Evolutionary conservation across 75 land plant genomes (phyloP).

Genomic region (Cunninghamia lanceolata): DNA sequence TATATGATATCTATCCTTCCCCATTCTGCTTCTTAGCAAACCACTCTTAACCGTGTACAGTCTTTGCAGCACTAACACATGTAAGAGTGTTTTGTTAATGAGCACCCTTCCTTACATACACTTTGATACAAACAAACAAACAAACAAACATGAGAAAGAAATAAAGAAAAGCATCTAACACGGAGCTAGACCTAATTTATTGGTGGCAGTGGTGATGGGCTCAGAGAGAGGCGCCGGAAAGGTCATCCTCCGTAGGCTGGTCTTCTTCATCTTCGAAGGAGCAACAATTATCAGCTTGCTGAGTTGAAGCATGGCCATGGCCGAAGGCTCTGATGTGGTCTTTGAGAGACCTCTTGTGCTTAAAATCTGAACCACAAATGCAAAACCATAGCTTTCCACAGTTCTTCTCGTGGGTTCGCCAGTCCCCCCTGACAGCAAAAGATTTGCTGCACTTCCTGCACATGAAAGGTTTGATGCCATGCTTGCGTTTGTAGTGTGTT

Average conservation of each 20-base stretch:
- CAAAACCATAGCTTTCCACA: conserved; percentile 91
- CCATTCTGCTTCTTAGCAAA: conserved; percentile 9
- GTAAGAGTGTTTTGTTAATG: conserved; percentile 10
- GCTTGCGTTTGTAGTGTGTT: conserved; percentile 93
- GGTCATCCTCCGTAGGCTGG: conserved; percentile 47
- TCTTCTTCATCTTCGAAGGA: conserved; percentile 44
- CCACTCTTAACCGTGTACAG: background rate
- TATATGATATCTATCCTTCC: no score
- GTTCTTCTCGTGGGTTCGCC: conserved; percentile 92
- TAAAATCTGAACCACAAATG: conserved; percentile 80
- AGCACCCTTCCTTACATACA: background rate
- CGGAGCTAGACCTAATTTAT: background rate
- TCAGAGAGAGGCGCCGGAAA: background rate
- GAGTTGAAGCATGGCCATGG: conserved; percentile 68
- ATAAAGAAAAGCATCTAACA: background rate
- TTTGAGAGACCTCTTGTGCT: conserved; percentile 87
- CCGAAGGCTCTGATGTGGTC: conserved; percentile 89
- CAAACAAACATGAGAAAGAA: background rate
- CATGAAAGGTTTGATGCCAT: conserved; percentile 88
- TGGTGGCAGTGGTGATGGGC: no score
- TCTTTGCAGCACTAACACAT: background rate
- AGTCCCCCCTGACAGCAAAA: conserved; percentile 82
- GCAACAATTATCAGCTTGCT: conserved; percentile 20
- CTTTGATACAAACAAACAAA: background rate
- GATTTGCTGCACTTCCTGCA: conserved; percentile 86